These are phyloP conservation scores for Pythium aristosporum DNA, from an alignment of 352 stramenopile species.

Conservation along the genomic window DNA sequence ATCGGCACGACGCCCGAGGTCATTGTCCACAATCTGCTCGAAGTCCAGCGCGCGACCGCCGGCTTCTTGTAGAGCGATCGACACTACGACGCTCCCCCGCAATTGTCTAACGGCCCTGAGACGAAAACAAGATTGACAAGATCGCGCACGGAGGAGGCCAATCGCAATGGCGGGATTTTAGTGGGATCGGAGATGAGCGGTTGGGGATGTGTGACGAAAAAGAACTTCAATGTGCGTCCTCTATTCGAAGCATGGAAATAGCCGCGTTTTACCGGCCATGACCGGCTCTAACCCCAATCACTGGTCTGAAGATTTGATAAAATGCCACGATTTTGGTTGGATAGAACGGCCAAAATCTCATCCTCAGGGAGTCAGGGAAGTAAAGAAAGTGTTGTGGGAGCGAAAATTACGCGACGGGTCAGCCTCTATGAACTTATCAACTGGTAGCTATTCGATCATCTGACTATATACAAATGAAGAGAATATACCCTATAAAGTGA, in stretches of 20 bases:
- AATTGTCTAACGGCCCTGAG: background rate
- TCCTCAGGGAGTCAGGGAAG: conserved; percentile 24
- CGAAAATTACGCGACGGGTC: conserved; percentile 1
- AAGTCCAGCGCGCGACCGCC: conserved; percentile 74
- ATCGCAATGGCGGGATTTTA: background rate
- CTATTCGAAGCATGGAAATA: conserved; percentile 12
- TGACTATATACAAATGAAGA: background rate
- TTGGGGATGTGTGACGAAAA: conserved; percentile 7
- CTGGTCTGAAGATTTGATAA: conserved; percentile 15
- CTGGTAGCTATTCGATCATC: background rate
- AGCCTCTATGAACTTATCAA: conserved; percentile 8
- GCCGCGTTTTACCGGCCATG: background rate
- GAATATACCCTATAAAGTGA: conserved; percentile 1
- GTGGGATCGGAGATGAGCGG: background rate
- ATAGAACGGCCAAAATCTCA: background rate
- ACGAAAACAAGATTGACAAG: background rate
- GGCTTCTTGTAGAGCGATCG: conserved; percentile 68
- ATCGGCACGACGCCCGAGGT: conserved; percentile 89
- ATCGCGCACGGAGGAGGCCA: background rate
- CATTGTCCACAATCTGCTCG: conserved; percentile 85
- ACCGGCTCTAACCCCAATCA: conserved; percentile 1
- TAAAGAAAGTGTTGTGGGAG: conserved; percentile 15
- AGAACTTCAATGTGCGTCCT: conserved; percentile 27
- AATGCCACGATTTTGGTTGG: background rate
- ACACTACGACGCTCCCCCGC: background rate